phyloP scores from a whole-genome alignment of 257 asterid genomes.

The Rhazya stricta region DNA sequence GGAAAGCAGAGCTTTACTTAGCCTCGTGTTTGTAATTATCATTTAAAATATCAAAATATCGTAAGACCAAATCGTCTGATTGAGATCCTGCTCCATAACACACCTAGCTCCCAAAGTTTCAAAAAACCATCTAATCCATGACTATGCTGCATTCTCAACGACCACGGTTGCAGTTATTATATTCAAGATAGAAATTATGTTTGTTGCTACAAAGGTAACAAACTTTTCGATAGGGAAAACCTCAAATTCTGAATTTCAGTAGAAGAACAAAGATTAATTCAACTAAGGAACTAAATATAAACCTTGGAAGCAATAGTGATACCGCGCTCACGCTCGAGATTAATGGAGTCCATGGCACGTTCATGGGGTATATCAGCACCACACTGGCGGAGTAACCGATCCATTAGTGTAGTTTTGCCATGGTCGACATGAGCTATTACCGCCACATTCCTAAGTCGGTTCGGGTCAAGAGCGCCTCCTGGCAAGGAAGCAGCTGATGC shows the following conservation, averaged over 20 bases:
- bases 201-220: not conserved
- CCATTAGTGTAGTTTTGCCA: constrained; percentile 98
- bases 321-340: constrained; percentile 96
- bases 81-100: not conserved
- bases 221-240: not conserved
- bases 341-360: constrained; percentile 87
- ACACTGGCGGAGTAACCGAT: constrained; percentile 92
- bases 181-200: not conserved
- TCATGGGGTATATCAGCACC: constrained; percentile 97
- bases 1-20: not conserved
- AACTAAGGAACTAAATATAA: not conserved
- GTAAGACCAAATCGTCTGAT: not conserved
- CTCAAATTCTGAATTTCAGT: not conserved
- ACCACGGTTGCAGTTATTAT: not conserved
- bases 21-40: not conserved
- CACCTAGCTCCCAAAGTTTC: not conserved
- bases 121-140: not conserved
- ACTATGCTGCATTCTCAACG: not conserved
- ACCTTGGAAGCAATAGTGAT: constrained; percentile 97
- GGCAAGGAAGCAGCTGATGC: constrained; percentile 30
- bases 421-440: constrained; percentile 98
- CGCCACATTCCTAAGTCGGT: constrained; percentile 76
- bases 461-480: constrained; percentile 49
- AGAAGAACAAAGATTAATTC: not conserved
- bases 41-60: not conserved